Percentiles rank a stretch among this genome's conserved stretches.
These are phyloP conservation scores for Sicyos edulis DNA, from an alignment of 306 rosid genomes.

Conservation along the genomic window DNA sequence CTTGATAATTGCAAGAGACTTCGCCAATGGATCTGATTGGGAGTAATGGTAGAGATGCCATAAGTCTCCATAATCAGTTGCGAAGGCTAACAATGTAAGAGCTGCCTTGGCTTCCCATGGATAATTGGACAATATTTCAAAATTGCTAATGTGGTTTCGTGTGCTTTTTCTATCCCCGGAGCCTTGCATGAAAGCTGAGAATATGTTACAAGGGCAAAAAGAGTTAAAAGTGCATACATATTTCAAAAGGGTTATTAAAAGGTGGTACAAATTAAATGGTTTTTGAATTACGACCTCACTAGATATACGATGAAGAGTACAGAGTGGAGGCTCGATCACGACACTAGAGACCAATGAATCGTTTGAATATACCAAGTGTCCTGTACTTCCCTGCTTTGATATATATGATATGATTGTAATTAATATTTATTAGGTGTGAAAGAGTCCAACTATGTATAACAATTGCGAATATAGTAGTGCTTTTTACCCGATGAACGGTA, in stretches of 20 bases:
- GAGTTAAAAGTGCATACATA: neutral
- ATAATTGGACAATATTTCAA: neutral
- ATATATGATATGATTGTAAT: neutral
- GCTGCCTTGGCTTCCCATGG: conserved; percentile 24
- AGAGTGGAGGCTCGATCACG: conserved; percentile 14
- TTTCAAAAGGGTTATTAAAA: neutral
- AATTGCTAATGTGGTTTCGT: conserved; percentile 1
- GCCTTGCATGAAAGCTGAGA: conserved; percentile 9
- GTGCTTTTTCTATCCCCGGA: conserved; percentile 1
- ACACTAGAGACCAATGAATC: conserved; percentile 6
- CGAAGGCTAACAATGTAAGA: conserved; percentile 10
- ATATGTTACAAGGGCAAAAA: neutral
- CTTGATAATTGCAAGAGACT: conserved; percentile 12
- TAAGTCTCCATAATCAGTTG: no score
- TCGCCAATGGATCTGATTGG: conserved; percentile 1
- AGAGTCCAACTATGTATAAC: neutral
- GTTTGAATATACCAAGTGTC: neutral
- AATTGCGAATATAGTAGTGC: neutral
- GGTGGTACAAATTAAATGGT: neutral
- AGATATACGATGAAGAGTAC: conserved; percentile 12
- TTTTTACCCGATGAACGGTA: conserved; percentile 1
- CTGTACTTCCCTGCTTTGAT: neutral
- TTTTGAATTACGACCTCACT: conserved; percentile 12
- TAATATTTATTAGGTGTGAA: neutral
- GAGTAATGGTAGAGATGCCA: conserved; percentile 13